phyloP scores from a whole-genome alignment of 306 rosid species.

The Fragaria nilgerrensis region DNA sequence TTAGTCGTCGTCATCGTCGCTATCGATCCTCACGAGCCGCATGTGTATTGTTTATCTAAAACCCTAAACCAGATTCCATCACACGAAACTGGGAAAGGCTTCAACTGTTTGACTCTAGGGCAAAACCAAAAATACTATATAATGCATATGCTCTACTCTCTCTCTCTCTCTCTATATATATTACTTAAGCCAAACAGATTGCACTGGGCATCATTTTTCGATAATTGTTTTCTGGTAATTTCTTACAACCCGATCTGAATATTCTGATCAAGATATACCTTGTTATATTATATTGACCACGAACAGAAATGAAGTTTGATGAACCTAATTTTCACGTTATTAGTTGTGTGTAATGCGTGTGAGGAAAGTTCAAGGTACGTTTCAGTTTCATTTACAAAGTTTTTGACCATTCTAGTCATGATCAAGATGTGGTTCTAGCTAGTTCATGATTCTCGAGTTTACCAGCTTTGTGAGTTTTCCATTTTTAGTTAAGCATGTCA shows the following conservation, averaged over 20 bases:
- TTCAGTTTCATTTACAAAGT: no score
- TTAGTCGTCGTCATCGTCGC: neutral
- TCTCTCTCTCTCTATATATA: neutral
- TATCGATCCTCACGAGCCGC: neutral
- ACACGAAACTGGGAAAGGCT: conserved; percentile 1
- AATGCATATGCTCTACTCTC: no score
- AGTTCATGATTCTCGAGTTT: no score
- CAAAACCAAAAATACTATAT: neutral
- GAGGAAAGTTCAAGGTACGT: neutral
- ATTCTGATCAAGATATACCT: no score
- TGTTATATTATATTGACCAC: neutral
- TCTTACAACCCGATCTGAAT: neutral
- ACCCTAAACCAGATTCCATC: no score
- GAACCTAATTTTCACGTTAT: neutral
- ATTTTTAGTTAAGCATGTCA: no score
- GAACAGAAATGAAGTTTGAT: neutral
- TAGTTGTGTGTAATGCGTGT: neutral
- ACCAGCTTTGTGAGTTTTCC: no score
- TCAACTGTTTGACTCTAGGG: conserved; percentile 10
- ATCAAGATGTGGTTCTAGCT: no score
- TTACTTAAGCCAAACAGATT: neutral
- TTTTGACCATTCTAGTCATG: no score
- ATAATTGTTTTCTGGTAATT: no score
- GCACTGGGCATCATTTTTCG: neutral
- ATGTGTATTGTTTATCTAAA: neutral